A percentile compares a stretch with the other conserved stretches of the same genome.
These are phyloP conservation scores for Selaginella moellendorffii DNA, from an alignment of 75 land plant species.

Conservation along the genomic window DNA sequence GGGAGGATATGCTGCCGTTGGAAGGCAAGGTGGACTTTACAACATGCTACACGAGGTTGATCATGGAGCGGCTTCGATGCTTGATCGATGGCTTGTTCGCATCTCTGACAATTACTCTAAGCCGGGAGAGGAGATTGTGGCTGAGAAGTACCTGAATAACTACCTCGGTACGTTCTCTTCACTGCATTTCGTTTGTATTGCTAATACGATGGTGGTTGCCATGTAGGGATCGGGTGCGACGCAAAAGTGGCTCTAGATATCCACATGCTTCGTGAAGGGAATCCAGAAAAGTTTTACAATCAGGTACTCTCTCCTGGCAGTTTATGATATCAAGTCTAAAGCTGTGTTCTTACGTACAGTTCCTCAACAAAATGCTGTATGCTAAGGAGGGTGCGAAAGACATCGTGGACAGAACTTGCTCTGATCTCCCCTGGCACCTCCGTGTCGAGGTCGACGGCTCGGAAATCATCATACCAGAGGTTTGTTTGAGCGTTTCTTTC, in stretches of 20 bases:
- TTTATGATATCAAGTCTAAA: not conserved
- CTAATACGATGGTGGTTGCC: not conserved
- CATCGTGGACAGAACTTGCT: constrained; percentile 85
- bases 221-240: constrained; percentile 86
- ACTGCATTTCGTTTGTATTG: not conserved
- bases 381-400: constrained; percentile 89
- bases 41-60: constrained; percentile 59
- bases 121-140: not conserved
- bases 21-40: constrained; percentile 64
- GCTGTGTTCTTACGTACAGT: constrained; percentile 24
- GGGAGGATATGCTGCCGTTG: constrained; percentile 69
- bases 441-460: constrained; percentile 67
- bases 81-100: constrained; percentile 66
- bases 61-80: constrained; percentile 82
- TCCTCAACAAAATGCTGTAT: constrained; percentile 82
- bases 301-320: constrained; percentile 57
- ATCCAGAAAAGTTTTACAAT: constrained; percentile 81
- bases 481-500: too few species aligned
- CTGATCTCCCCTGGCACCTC: constrained; percentile 66
- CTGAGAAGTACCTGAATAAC: constrained; percentile 64
- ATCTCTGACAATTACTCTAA: constrained; percentile 36
- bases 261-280: constrained; percentile 80
- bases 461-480: constrained; percentile 84
- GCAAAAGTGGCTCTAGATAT: constrained; percentile 93
- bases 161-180: constrained; percentile 51